These are phyloP conservation scores for Stropharia rugosoannulata DNA, from an alignment of 768 basidiomycete genomes.

Conservation along the genomic window DNA sequence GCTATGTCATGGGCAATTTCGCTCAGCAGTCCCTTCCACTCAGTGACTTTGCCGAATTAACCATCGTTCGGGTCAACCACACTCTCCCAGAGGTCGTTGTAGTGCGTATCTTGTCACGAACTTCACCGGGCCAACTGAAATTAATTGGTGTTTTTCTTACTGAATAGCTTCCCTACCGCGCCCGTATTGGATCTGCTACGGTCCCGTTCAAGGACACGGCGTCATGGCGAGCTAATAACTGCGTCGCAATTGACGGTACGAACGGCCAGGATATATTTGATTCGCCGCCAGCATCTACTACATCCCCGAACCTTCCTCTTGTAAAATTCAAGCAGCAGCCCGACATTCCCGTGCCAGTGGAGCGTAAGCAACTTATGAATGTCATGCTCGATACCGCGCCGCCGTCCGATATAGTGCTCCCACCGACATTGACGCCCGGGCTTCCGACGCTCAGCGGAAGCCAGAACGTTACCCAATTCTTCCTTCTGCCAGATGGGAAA, in stretches of 20 bases:
- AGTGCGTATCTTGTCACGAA: constrained; percentile 26
- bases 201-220: constrained; percentile 46
- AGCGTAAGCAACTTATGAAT: constrained; percentile 40
- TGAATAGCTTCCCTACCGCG: constrained; percentile 54
- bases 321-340: constrained; percentile 41
- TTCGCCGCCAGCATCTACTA: neutral
- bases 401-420: constrained; percentile 42
- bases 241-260: constrained; percentile 45
- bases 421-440: constrained; percentile 35
- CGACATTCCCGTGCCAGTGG: constrained; percentile 25
- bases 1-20: constrained; percentile 51
- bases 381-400: constrained; percentile 51
- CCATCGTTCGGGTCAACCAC: constrained; percentile 39
- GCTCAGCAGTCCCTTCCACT: constrained; percentile 54
- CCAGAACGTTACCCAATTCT: constrained; percentile 53
- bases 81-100: constrained; percentile 40
- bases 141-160: neutral
- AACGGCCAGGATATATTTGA: constrained; percentile 44
- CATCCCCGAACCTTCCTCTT: constrained; percentile 24
- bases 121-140: too few species aligned
- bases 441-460: constrained; percentile 42
- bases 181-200: constrained; percentile 43
- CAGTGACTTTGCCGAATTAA: constrained; percentile 45
- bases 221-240: constrained; percentile 55
- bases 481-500: constrained; percentile 47